Conservation (phyloP, 1,284 basidiomycete species). For the Austroboletus novae-zelandiae region DNA sequence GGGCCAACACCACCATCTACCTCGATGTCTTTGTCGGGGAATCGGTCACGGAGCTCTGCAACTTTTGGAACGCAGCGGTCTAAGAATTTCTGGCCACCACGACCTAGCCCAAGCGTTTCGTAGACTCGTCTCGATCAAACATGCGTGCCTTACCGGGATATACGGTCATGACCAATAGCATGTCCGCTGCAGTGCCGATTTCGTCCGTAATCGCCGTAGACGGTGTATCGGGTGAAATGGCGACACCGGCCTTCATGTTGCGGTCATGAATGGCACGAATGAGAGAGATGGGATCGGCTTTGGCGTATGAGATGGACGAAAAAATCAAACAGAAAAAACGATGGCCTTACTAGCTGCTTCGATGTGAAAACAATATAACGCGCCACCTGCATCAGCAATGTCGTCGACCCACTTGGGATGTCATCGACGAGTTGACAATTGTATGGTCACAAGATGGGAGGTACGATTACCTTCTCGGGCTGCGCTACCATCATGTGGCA, state of each 20-base stretch:
- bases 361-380: slow-evolving; percentile 95
- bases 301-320: slow-evolving; percentile 6
- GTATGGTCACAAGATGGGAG: background rate
- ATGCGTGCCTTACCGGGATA: slow-evolving; percentile 62
- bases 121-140: background rate
- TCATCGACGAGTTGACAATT: slow-evolving; percentile 1
- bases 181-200: slow-evolving; percentile 78
- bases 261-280: slow-evolving; percentile 74
- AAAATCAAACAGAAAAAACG: slow-evolving; percentile 11
- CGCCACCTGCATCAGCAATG: slow-evolving; percentile 92
- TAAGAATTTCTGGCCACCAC: slow-evolving; percentile 96
- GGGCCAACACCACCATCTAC: slow-evolving; percentile 97
- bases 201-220: slow-evolving; percentile 82
- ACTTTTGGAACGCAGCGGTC: slow-evolving; percentile 93
- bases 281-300: slow-evolving; percentile 72
- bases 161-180: slow-evolving; percentile 98
- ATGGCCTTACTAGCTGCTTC: slow-evolving; percentile 81
- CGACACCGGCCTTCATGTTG: slow-evolving; percentile 89
- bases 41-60: slow-evolving; percentile 86
- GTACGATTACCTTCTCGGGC: slow-evolving; percentile 71
- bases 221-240: slow-evolving; percentile 92
- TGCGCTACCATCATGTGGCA: slow-evolving; percentile 99
- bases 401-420: slow-evolving; percentile 87
- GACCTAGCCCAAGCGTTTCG: slow-evolving; percentile 46
- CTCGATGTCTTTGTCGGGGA: slow-evolving; percentile 92